Base-by-base conservation (phyloP, 1,284 basidiomycete species). In the Veloporphyrellus conicus region DNA sequence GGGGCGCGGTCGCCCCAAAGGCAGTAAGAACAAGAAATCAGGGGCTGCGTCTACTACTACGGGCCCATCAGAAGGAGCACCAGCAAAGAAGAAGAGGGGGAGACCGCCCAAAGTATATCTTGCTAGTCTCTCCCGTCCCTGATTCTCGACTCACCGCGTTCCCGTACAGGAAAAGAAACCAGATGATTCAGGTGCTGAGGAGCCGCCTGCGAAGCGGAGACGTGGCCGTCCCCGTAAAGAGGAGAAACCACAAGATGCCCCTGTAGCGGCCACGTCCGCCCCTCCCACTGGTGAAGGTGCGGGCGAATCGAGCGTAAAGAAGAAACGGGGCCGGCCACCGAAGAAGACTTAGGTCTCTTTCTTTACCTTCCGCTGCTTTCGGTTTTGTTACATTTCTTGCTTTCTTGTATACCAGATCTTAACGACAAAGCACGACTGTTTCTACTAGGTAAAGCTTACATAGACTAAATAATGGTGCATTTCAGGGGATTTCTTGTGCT, bases 1-100 rank as follows among this genome's bases (percentile, higher is more conserved):
- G 59, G 79, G 83, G 60, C 78, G 87, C 41, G 87, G 87, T 44
- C 79, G 87, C 54, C 87, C 87, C 52, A 87, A 83, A 67, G 87
- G 87, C 61, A 85, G 82, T 68, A 89, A 84, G 71, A 90, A 90
- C 69, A 89, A 88, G 77, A 86, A 83, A 63, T 64, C 72, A 47
- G 63, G 71, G 57, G 65, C 64, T 50, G 56, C 70, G 35, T 62
- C 73, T 12, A 59, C 71, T 41, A 62, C 73, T 28, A 56, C 71
- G n/a, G 50, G 28, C 20, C 66, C 71, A 49, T 66, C 73, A 43
- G 62, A 72, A 67, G 67, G 52, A 22, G 55, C 67, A 27, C 61
- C 50, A 8, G 53, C 65, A 25, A 79, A 78, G 71, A 82, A 82
- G 71, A 75, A 73, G 48, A 77, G 87, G 61, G 87, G 87, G 38